These are phyloP conservation scores for Inga oerstediana DNA, from an alignment of 306 rosid species.

Conservation along the genomic window DNA sequence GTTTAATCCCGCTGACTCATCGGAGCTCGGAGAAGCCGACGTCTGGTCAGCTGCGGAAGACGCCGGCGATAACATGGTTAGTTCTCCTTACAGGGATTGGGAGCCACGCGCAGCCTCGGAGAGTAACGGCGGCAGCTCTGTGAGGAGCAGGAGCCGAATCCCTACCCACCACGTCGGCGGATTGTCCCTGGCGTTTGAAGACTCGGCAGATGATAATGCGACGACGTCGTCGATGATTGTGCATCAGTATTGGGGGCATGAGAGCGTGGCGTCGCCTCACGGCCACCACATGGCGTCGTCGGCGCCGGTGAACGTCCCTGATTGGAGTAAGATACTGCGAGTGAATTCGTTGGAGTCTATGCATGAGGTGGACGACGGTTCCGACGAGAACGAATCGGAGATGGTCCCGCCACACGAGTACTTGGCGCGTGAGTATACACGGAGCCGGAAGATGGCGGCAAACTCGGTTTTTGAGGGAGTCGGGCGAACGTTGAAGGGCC, in stretches of 20 bases:
- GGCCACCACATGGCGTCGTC: conserved; percentile 72
- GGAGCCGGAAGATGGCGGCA: conserved; percentile 46
- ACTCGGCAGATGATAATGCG: conserved; percentile 31
- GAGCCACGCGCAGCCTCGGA: conserved; percentile 30
- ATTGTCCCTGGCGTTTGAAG: conserved; percentile 66
- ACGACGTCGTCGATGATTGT: conserved; percentile 56
- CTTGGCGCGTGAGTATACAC: conserved; percentile 72
- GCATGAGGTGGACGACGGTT: conserved; percentile 49
- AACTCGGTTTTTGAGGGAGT: conserved; percentile 93
- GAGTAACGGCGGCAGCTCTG: conserved; percentile 1
- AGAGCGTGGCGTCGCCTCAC: conserved; percentile 39
- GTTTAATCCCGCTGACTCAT: conserved; percentile 38
- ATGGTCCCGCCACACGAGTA: conserved; percentile 96
- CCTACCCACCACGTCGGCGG: conserved; percentile 55
- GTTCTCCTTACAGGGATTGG: conserved; percentile 38
- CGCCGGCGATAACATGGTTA: conserved; percentile 5
- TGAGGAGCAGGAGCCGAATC: conserved; percentile 37
- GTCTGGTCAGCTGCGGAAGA: conserved; percentile 64
- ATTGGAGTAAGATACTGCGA: conserved; percentile 93
- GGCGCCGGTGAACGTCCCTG: conserved; percentile 94
- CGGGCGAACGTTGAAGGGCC: conserved; percentile 91
- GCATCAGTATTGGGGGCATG: conserved; percentile 67
- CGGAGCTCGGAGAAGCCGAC: conserved; percentile 85
- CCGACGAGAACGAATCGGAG: conserved; percentile 57
- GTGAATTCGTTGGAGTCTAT: conserved; percentile 75